Conservation (phyloP, 176 grass and related monocot genomes). For the Carex cristatella region DNA sequence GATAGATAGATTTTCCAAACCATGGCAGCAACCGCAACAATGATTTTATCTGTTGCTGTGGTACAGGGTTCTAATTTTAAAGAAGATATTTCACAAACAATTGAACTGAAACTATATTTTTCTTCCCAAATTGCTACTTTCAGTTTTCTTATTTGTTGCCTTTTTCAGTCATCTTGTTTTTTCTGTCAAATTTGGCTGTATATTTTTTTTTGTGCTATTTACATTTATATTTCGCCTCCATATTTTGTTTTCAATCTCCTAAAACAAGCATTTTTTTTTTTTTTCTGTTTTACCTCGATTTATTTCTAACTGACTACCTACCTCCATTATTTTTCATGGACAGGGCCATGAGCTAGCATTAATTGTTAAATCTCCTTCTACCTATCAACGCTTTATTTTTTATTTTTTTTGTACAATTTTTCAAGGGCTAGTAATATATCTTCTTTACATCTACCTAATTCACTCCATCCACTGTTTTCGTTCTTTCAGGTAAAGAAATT, state of each 20-base stretch:
- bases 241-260: slow-evolving; percentile 3
- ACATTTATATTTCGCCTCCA: neutral
- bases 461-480: neutral
- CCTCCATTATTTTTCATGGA: slow-evolving; percentile 11
- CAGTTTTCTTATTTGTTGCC: neutral
- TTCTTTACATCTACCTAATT: slow-evolving; percentile 9
- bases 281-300: neutral
- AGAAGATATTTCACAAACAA: neutral
- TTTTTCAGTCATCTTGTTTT: neutral
- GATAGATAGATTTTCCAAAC: neutral
- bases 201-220: neutral
- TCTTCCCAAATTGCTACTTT: neutral
- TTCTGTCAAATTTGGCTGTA: neutral
- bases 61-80: neutral
- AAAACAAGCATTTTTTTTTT: neutral
- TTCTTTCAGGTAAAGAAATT: neutral
- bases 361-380: neutral
- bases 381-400: neutral
- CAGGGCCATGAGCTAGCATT: neutral
- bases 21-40: neutral
- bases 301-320: slow-evolving; percentile 15
- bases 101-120: neutral
- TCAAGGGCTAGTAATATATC: neutral
- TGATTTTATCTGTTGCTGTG: neutral
- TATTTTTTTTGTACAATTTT: neutral